Conservation (phyloP, 1,139 yeast species). For the Saccharomyces uvarum region DNA sequence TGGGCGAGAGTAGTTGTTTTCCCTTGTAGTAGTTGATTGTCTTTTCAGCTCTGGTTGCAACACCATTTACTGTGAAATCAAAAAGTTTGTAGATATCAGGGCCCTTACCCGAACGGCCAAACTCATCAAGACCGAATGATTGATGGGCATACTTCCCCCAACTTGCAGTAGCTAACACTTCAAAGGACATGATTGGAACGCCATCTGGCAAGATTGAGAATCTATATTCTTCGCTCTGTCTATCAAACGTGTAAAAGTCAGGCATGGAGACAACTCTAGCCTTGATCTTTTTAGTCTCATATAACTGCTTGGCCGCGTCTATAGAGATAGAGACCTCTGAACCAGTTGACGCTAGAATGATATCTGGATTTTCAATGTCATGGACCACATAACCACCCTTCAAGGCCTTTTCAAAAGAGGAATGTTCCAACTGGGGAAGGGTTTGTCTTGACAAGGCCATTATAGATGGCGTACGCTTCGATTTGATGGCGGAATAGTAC, state of each 20-base stretch:
- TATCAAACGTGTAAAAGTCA: conserved; percentile 82
- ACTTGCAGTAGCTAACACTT: conserved; percentile 83
- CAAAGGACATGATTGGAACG: conserved; percentile 84
- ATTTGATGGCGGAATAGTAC: conserved; percentile 68
- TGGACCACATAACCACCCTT: conserved; percentile 90
- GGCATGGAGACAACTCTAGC: conserved; percentile 84
- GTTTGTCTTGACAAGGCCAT: conserved; percentile 94
- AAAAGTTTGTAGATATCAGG: conserved; percentile 70
- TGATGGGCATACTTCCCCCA: conserved; percentile 94
- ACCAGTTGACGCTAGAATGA: conserved; percentile 85
- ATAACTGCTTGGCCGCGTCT: conserved; percentile 68
- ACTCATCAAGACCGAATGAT: conserved; percentile 88
- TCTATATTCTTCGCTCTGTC: conserved; percentile 69
- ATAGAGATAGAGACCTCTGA: conserved; percentile 84
- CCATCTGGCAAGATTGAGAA: conserved; percentile 86
- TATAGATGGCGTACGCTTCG: conserved; percentile 72
- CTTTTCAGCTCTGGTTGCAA: conserved; percentile 75
- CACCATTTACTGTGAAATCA: conserved; percentile 85
- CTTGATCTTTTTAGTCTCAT: conserved; percentile 51
- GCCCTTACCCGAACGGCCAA: conserved; percentile 94
- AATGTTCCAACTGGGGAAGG: conserved; percentile 93
- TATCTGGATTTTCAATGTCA: conserved; percentile 56
- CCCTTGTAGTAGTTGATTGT: conserved; percentile 79
- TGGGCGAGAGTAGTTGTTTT: conserved; percentile 58
- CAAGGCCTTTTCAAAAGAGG: conserved; percentile 80